Conservation (phyloP, 1,284 basidiomycete species). For the Ganoderma lingzhi region DNA sequence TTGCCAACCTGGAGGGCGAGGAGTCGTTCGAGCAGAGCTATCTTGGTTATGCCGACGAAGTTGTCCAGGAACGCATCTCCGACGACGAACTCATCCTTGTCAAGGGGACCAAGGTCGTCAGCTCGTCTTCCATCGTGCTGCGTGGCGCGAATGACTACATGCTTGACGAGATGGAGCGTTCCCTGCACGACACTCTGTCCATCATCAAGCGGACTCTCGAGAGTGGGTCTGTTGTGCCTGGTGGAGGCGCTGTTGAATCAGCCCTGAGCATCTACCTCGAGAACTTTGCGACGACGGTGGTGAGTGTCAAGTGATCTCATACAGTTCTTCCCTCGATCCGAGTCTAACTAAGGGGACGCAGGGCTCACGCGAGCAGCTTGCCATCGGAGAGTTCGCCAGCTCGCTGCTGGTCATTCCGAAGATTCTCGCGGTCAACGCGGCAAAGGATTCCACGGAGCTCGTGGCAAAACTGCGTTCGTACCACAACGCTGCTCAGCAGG, state of each 20-base stretch:
- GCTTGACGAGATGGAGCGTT: slow-evolving; percentile 99
- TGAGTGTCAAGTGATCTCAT: slow-evolving; percentile 48
- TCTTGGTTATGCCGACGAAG: slow-evolving; percentile 94
- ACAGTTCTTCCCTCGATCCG: slow-evolving; percentile 5
- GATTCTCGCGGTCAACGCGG: slow-evolving; percentile 96
- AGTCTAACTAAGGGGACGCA: slow-evolving; percentile 43
- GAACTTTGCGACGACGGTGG: slow-evolving; percentile 98
- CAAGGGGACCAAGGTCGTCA: slow-evolving; percentile 98
- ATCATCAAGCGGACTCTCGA: slow-evolving; percentile 98
- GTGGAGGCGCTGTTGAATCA: slow-evolving; percentile 97
- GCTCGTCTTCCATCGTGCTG: slow-evolving; percentile 91
- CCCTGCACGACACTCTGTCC: slow-evolving; percentile 94
- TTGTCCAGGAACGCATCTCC: slow-evolving; percentile 96
- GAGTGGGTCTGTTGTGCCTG: slow-evolving; percentile 95
- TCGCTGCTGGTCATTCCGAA: slow-evolving; percentile 97
- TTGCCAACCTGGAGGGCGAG: slow-evolving; percentile 98
- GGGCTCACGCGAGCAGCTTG: slow-evolving; percentile 98
- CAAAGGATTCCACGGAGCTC: slow-evolving; percentile 97
- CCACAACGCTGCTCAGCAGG: slow-evolving; percentile 97
- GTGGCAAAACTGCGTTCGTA: slow-evolving; percentile 97
- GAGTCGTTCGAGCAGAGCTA: slow-evolving; percentile 96
- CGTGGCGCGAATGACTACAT: slow-evolving; percentile 99
- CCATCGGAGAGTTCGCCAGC: slow-evolving; percentile 97
- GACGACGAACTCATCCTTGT: slow-evolving; percentile 98
- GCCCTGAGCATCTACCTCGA: slow-evolving; percentile 98